Evolutionary conservation across 768 basidiomycete genomes (phyloP), one percentile per base, ranked within the genome.

Genomic region (Leccinum sublutescens): DNA sequence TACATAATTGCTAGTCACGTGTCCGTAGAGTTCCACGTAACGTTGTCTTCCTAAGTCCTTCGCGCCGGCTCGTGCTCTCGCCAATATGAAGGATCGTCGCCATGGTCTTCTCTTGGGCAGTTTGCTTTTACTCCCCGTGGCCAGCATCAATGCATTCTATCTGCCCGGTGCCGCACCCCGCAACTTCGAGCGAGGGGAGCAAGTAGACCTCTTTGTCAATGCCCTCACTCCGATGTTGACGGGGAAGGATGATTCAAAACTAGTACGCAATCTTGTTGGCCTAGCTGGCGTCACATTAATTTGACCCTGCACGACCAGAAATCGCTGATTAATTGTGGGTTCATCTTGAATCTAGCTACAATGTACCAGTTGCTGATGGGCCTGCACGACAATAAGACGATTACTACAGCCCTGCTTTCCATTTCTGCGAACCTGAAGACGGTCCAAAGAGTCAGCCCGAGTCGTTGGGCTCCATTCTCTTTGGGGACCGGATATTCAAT

Each of bases 401-500:
- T 73, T 98, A 96, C 75, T 98, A 98, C 74, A 84, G 95, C 68
- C 83, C 88, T 2, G 79, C 80, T 55, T 90, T 98, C 62, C 86
- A 85, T 61, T 97, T 98, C 74, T 98, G 96, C 69, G 69, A 83
- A 58, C 96, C 96, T 25, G 75, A 80, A 45, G 87, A 77, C 19
- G 95, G 93, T 10, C 81, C 86, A 21, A 73, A 84, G 69, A 84
- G 83, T 65, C 86, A 87, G 69, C 89, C 93, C 3, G 95, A 95
- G 73, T 89, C 87, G 1, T 77, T 98, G 27, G 96, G 96, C 6
- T 92, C 92, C 17, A 95, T 98, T 66, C 77, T 98, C n/a, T 97
- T 97, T 64, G 96, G 96, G 15, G 96, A 98, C 78, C 82, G 96
- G 62, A 93, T 98, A 65, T 92, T 94, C 73, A 86, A 88, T 68